Base-by-base conservation (phyloP, 2,329 filamentous ascomycete species). In the Chalaropsis thielavioides region DNA sequence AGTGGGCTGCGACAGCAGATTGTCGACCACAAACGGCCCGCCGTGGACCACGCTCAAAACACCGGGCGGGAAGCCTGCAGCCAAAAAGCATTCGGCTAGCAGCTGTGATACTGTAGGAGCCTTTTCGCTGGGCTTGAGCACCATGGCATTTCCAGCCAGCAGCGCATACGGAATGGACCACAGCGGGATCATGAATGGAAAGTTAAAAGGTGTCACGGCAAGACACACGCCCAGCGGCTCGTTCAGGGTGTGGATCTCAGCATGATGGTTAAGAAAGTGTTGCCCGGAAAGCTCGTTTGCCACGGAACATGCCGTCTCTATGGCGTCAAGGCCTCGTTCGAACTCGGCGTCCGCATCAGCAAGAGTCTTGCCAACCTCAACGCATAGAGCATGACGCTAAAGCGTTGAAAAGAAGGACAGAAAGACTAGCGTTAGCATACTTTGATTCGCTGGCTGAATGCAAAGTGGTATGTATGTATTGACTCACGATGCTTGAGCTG, bases 31-130 rank as follows among this genome's bases (percentile, higher is more conserved):
- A 83, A 87, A 11, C 60, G 67, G 38, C 66, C 64, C 35, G 1
- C 88, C 89, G 60, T 88, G 88, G 22, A 91, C 70, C 64, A 91
- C 79, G 72, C 90, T 91, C 69, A 91, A 76, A 6, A 90, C 87
- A 31, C 88, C 88, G 0, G 86, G 82, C 1, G 88, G 88, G 70
- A 91, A 90, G 0, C 88, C 88, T 1, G 87, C 86, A 68, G 89
- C 79, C 67, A 83, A 81, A 67, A 90, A 79, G n/a, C 90, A 76
- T 38, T 82, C 82, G 0, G 74, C 75, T 0, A 76, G 67, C 13
- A 64, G 66, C 3, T 70, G 70, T 1, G 64, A 46, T 6, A 77
- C 76, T 58, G 83, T 71, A 0, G 81, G 81, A 0, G 80, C 76
- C 69, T 81, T 81, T 70, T 83, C 80, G 24, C 76, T 78, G 22